Evolutionary conservation across 345 rosid species (phyloP).

Genomic region (Sisymbrium altissimum): DNA sequence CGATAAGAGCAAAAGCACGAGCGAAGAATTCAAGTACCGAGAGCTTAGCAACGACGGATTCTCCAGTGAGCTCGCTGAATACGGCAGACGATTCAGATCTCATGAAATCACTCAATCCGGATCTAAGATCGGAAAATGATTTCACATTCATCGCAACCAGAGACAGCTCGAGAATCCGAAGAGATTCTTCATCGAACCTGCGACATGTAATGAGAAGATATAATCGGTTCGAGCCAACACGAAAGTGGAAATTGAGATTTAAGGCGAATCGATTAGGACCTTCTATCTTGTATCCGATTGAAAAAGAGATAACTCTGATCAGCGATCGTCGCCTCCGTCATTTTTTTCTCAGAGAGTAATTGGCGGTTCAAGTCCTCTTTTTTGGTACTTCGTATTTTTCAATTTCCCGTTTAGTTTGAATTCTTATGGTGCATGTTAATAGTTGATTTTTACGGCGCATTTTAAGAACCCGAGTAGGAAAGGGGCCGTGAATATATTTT

Average conservation of each 20-base stretch:
- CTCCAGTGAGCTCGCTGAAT: conserved; percentile 41
- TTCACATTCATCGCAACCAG: conserved; percentile 52
- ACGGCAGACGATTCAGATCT: conserved; percentile 44
- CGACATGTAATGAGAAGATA: neutral
- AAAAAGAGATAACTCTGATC: conserved; percentile 44
- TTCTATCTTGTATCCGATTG: conserved; percentile 46
- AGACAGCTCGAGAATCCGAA: conserved; percentile 54
- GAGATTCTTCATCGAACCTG: conserved; percentile 61
- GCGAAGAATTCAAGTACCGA: conserved; percentile 65
- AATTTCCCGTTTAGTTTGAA: neutral
- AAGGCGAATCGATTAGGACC: conserved; percentile 31
- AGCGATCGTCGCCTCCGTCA: conserved; percentile 27
- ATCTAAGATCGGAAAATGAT: conserved; percentile 42
- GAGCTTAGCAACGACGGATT: conserved; percentile 53
- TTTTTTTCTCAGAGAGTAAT: conserved; percentile 7
- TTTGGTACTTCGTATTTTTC: neutral
- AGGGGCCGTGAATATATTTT: neutral
- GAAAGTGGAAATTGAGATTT: neutral
- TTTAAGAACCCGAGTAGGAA: neutral
- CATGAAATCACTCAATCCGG: conserved; percentile 46
- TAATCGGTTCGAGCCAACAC: neutral
- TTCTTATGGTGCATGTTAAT: neutral
- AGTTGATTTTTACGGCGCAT: neutral
- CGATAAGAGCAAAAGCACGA: conserved; percentile 66
- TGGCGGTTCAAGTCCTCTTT: conserved; percentile 23